These are phyloP conservation scores for Cupressus sempervirens DNA, from an alignment of 75 land plant species.

Conservation along the genomic window DNA sequence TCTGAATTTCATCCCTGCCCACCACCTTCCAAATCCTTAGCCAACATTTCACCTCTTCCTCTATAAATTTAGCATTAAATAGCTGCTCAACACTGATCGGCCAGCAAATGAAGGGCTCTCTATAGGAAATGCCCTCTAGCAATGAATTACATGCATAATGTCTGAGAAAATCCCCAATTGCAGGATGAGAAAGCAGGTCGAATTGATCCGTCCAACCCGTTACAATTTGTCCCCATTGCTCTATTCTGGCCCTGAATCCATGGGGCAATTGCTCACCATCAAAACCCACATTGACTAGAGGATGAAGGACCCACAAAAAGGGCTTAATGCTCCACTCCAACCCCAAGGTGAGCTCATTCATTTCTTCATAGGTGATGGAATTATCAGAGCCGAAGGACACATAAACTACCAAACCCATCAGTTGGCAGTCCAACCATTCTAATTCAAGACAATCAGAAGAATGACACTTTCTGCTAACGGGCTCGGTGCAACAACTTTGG, in stretches of 20 bases:
- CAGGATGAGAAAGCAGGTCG: constrained; percentile 20
- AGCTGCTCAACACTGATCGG: constrained; percentile 14
- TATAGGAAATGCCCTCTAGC: neutral
- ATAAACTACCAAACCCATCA: neutral
- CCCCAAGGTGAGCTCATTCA: neutral
- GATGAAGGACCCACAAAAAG: neutral
- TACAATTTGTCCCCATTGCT: neutral
- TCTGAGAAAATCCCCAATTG: constrained; percentile 13
- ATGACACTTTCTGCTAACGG: neutral
- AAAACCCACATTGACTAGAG: neutral
- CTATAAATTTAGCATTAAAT: constrained; percentile 11
- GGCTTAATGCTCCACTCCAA: neutral
- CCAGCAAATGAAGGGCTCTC: constrained; percentile 29
- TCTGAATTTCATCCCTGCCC: constrained; percentile 12
- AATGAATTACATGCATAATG: constrained; percentile 15
- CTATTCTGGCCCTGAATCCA: neutral
- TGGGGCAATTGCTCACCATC: neutral
- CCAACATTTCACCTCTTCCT: constrained; percentile 10
- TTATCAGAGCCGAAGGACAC: neutral
- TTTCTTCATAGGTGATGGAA: neutral
- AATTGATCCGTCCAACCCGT: neutral
- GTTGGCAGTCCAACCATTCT: neutral
- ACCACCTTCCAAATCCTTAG: neutral
- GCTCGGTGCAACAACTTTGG: neutral
- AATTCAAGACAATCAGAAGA: neutral